Conservation (phyloP, 78 protist species). For the Planoprotostelium fungivorum region DNA sequence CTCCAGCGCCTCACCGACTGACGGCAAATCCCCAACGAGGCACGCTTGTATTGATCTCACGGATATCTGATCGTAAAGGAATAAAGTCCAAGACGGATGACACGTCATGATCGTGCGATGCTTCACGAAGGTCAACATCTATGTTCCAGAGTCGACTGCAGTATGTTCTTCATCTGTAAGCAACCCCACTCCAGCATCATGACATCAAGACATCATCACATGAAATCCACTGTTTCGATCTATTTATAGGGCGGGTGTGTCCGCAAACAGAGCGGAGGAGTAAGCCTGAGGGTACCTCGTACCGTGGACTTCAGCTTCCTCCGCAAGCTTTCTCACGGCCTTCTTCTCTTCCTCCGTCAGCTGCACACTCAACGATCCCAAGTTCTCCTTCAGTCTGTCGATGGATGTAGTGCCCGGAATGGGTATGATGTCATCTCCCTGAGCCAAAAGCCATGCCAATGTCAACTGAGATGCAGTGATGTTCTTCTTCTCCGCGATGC, state of each 20-base stretch:
- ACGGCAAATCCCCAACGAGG: too few species aligned
- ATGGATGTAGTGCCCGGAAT: conserved; percentile 10
- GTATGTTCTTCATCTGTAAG: too few species aligned
- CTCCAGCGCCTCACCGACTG: too few species aligned
- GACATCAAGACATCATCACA: too few species aligned
- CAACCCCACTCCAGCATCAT: too few species aligned
- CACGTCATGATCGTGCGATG: too few species aligned
- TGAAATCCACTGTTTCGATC: too few species aligned
- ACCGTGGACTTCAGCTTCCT: not conserved
- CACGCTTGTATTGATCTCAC: too few species aligned
- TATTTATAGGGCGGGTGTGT: not conserved
- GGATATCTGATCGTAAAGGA: too few species aligned
- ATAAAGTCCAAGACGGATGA: too few species aligned
- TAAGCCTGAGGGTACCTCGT: not conserved
- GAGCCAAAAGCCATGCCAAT: conserved; percentile 17
- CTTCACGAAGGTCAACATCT: too few species aligned
- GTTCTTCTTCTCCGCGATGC: conserved; percentile 10
- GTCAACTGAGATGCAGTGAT: not conserved
- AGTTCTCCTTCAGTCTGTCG: conserved; percentile 1
- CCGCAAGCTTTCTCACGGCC: not conserved
- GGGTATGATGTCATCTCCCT: not conserved
- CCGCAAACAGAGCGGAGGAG: not conserved
- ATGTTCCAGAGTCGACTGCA: too few species aligned
- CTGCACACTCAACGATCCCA: not conserved
- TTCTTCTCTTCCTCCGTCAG: conserved; percentile 2